Percentiles rank a stretch among this genome's conserved stretches.
Evolutionary conservation across 805 yeast species (phyloP).

Genomic region (Wickerhamiella shivajii): DNA sequence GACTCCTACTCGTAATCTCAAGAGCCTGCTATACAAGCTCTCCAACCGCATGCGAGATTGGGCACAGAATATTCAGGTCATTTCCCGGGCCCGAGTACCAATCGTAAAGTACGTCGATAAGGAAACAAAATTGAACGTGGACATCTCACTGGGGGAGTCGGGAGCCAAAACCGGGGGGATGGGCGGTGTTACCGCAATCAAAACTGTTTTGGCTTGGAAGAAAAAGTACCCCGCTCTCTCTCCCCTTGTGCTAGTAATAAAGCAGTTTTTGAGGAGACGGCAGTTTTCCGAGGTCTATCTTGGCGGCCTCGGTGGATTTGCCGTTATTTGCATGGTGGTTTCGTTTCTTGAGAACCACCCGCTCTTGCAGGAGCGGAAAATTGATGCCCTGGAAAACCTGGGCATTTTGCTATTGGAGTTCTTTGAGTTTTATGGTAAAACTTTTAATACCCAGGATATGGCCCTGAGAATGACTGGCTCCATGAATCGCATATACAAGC

Average conservation of each 20-base stretch:
- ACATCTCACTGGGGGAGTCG: constrained; percentile 74
- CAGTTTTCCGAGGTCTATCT: constrained; percentile 72
- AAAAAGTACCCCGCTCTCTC: constrained; percentile 60
- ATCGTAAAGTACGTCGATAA: constrained; percentile 82
- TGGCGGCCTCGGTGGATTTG: constrained; percentile 91
- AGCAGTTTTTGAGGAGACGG: constrained; percentile 71
- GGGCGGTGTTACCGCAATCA: constrained; percentile 67
- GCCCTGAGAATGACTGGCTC: constrained; percentile 51
- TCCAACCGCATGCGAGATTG: constrained; percentile 54
- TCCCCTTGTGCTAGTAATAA: constrained; percentile 66
- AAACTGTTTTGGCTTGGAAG: constrained; percentile 61
- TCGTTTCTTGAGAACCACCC: constrained; percentile 74
- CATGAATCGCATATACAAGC: constrained; percentile 45
- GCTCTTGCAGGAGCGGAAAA: constrained; percentile 47
- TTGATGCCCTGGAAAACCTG: constrained; percentile 55
- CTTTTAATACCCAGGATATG: constrained; percentile 71
- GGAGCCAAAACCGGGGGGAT: too few relatives aligned
- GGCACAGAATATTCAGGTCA: constrained; percentile 53
- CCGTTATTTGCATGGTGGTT: constrained; percentile 76
- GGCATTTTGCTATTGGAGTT: constrained; percentile 83
- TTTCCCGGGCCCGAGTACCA: constrained; percentile 85
- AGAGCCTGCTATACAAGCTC: constrained; percentile 54
- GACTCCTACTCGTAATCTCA: constrained; percentile 34
- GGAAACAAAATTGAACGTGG: constrained; percentile 56
- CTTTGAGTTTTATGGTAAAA: constrained; percentile 80